Evolutionary conservation across 2,329 filamentous ascomycete species (phyloP), one percentile per base, ranked within the genome.

Genomic region (Spiromastix sp.): DNA sequence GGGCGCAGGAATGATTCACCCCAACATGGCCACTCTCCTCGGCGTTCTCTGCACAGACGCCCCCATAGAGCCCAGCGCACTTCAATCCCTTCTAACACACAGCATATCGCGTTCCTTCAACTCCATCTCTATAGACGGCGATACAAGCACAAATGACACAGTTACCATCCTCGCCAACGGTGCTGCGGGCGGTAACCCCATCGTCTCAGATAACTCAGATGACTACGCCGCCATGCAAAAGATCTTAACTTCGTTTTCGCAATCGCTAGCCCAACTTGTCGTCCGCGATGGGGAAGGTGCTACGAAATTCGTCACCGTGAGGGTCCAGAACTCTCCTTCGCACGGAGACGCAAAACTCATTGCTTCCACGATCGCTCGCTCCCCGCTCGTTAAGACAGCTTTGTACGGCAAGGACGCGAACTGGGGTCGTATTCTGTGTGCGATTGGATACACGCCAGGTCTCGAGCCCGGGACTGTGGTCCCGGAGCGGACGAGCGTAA

Each of bases 1-100:
- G 67, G 91, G 91, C 38, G 91, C 91, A 4, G 91, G 91, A 53
- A 98, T 98, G 91, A 94, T 98, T 58, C 87, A 95, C 55, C 91
- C 91, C 31, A 96, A 98, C 67, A 94, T 98, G 87, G 91, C 86
- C 19, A 98, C 91, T 1, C 74, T 96, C 21, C 77, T 98, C 22
- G 86, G 85, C 36, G 81, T 96, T 42, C 73, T 96, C 51, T 86
- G 85, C 51, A 98, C 91, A 10, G 91, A 98, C 50, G 89, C 81
- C 1, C 82, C 86, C 19, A 74, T 96, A 50, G 70, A 77, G 0
- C 69, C 82, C 3, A 55, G 61, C 1, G 71, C 81, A 7, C 74
- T 95, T 40, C 74, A 78, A 32, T 60, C 70, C 0, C 70, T 91
- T 10, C 78, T 96, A 29, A 76, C 71, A 39, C 68, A 77, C 46